A percentile compares a stretch with the other conserved stretches of the same genome.
Conservation (phyloP, 305 asterid genomes). For the Fraxinus sp. region DNA sequence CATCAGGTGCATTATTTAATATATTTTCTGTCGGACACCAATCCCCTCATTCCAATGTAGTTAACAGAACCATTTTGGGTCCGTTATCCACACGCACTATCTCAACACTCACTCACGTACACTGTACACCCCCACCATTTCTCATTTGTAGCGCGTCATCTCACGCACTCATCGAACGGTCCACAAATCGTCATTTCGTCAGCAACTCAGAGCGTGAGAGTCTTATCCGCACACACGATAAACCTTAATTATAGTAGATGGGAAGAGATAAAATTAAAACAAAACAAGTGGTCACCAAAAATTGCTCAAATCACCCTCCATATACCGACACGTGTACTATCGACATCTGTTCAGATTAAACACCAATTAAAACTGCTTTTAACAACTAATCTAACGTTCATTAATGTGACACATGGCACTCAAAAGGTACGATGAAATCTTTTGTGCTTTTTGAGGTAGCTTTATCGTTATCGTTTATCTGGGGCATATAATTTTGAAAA, state of each 20-base stretch:
- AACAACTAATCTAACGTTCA: conserved; percentile 40
- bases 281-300: conserved; percentile 12
- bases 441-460: conserved; percentile 29
- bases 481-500: conserved; percentile 27
- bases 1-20: conserved; percentile 16
- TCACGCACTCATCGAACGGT: neutral
- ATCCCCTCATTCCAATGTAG: conserved; percentile 32
- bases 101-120: neutral
- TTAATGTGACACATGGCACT: conserved; percentile 35
- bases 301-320: conserved; percentile 22
- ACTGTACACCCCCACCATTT: neutral
- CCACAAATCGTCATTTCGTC: neutral
- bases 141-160: conserved; percentile 1
- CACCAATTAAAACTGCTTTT: conserved; percentile 30
- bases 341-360: conserved; percentile 19
- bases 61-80: conserved; percentile 41
- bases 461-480: conserved; percentile 30
- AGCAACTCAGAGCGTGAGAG: conserved; percentile 26
- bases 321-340: conserved; percentile 34
- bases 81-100: conserved; percentile 44
- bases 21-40: conserved; percentile 23
- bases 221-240: neutral
- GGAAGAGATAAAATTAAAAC: conserved; percentile 10
- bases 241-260: conserved; percentile 2
- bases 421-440: neutral